Evolutionary conservation across 257 asterid genomes (phyloP).

Genomic region (Fraxinus excelsior): DNA sequence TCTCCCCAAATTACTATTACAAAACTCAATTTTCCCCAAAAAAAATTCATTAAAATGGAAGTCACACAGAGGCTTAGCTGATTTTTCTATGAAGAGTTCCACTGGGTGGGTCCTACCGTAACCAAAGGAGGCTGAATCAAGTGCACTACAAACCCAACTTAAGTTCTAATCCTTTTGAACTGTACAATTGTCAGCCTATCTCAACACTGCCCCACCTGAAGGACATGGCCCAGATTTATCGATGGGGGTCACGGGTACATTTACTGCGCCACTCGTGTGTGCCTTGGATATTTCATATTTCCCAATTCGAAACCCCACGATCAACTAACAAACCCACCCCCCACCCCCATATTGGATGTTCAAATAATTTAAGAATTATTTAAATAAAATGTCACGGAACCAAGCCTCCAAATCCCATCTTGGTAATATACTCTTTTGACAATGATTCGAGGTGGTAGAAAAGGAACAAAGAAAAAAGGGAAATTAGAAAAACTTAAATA

Average conservation of each 20-base stretch:
- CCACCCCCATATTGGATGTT: neutral
- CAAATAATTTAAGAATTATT: neutral
- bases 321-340: neutral
- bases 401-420: neutral
- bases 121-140: conserved; percentile 18
- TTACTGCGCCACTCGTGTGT: conserved; percentile 81
- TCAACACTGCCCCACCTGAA: conserved; percentile 50
- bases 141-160: conserved; percentile 35
- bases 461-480: neutral
- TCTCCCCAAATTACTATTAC: too few species aligned
- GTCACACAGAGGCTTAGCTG: too few species aligned
- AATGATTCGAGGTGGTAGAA: neutral
- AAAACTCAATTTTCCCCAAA: too few species aligned
- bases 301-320: conserved; percentile 36
- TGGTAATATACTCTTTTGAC: neutral
- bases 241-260: conserved; percentile 77
- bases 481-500: neutral
- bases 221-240: conserved; percentile 65
- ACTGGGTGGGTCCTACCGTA: conserved; percentile 32
- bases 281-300: conserved; percentile 44
- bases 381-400: neutral
- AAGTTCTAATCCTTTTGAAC: conserved; percentile 54
- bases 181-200: conserved; percentile 51
- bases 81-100: neutral
- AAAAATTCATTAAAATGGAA: too few species aligned